These are phyloP conservation scores for Aspergillus sp. DNA, from an alignment of 2,329 filamentous ascomycete genomes.

Conservation along the genomic window DNA sequence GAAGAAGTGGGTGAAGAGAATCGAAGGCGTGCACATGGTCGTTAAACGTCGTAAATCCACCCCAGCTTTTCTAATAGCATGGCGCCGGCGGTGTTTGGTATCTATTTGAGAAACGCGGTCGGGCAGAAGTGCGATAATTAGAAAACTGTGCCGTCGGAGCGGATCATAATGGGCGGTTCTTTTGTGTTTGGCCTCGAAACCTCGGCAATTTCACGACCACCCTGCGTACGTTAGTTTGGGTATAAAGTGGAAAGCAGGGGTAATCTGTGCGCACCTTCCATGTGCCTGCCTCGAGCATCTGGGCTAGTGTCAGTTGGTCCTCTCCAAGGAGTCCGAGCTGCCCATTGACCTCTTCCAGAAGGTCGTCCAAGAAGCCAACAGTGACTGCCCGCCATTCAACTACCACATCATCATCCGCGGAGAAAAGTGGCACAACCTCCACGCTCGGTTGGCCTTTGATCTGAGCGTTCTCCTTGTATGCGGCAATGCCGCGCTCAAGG, in stretches of 20 bases:
- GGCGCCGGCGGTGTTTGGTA: constrained; percentile 31
- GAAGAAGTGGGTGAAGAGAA: constrained; percentile 9
- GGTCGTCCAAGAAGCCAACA: constrained; percentile 73
- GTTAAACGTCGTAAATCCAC: constrained; percentile 38
- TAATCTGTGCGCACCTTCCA: constrained; percentile 78
- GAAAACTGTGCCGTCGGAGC: constrained; percentile 96
- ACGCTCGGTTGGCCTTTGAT: constrained; percentile 72
- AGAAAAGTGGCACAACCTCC: constrained; percentile 75
- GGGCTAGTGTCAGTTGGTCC: constrained; percentile 75
- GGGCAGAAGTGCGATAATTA: constrained; percentile 50
- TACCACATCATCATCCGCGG: constrained; percentile 74
- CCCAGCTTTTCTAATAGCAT: constrained; percentile 23
- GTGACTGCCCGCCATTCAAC: constrained; percentile 80
- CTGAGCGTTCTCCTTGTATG: constrained; percentile 71
- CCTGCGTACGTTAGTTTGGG: constrained; percentile 56
- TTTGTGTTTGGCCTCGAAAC: constrained; percentile 95
- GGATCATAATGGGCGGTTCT: constrained; percentile 92
- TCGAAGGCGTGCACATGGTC: constrained; percentile 30
- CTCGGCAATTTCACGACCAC: constrained; percentile 93
- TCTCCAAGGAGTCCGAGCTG: constrained; percentile 70
- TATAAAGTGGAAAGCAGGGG: constrained; percentile 4
- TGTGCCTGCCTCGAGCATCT: constrained; percentile 92
- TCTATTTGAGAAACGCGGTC: constrained; percentile 28
- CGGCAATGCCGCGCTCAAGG: constrained; percentile 69
- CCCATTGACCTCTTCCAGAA: constrained; percentile 70